Conservation (phyloP, 1,284 basidiomycete species). For the Ustilago vetiveriae region DNA sequence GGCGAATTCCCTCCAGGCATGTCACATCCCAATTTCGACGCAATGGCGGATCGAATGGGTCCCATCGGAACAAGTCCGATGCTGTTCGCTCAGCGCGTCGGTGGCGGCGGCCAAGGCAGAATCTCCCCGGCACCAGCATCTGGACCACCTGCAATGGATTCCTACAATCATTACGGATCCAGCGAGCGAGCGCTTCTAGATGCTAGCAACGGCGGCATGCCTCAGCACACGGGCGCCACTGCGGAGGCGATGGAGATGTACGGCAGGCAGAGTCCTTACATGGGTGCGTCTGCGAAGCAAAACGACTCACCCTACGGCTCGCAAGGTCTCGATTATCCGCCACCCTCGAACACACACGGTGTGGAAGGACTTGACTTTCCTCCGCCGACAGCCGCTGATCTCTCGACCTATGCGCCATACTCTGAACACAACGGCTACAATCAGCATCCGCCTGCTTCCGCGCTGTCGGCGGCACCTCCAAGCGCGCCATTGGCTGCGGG, state of each 20-base stretch:
- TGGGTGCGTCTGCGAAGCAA: constrained; percentile 1
- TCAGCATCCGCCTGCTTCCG: constrained; percentile 7
- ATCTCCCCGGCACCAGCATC: constrained; percentile 19
- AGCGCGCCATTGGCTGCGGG: constrained; percentile 9
- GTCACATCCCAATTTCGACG: constrained; percentile 30
- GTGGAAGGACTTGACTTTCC: constrained; percentile 46
- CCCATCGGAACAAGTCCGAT: constrained; percentile 57
- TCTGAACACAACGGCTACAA: constrained; percentile 9
- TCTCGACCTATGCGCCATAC: constrained; percentile 39
- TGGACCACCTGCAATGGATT: background rate
- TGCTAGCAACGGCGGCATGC: constrained; percentile 24
- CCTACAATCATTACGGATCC: constrained; percentile 11
- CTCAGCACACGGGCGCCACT: constrained; percentile 4
- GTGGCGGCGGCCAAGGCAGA: constrained; percentile 13
- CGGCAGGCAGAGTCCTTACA: constrained; percentile 21
- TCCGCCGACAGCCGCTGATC: constrained; percentile 29
- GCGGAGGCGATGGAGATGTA: constrained; percentile 18
- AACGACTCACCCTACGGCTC: constrained; percentile 21
- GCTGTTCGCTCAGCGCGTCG: constrained; percentile 49
- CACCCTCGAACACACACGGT: constrained; percentile 33
- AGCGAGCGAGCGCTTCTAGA: constrained; percentile 34
- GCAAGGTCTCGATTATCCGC: constrained; percentile 45
- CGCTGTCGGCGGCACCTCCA: constrained; percentile 17
- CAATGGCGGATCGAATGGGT: constrained; percentile 46
- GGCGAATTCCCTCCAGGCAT: constrained; percentile 15